Conservation (phyloP, 208 protist species). For the Strigomonas galati region DNA sequence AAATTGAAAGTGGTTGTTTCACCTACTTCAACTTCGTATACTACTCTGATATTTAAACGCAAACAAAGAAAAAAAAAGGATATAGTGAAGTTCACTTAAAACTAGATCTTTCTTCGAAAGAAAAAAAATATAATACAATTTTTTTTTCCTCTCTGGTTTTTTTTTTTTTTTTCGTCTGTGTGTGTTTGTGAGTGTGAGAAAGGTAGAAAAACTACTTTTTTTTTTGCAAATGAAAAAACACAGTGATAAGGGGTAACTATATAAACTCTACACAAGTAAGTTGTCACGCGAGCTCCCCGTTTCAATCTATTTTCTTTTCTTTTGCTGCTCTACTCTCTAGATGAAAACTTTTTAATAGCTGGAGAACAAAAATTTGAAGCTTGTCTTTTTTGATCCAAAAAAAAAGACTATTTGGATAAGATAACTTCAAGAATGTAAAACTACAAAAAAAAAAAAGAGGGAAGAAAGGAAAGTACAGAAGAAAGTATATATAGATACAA, state of each 20-base stretch:
- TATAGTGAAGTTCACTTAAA: neutral
- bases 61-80: slow-evolving; percentile 16
- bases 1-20: neutral
- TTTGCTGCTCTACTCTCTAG: neutral
- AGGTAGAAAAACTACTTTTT: slow-evolving; percentile 3
- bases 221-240: slow-evolving; percentile 11
- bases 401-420: too few species aligned
- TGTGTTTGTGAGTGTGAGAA: slow-evolving; percentile 16
- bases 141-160: slow-evolving; percentile 1
- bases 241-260: neutral
- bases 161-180: slow-evolving; percentile 13
- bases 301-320: slow-evolving; percentile 7
- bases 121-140: neutral
- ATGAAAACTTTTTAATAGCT: neutral
- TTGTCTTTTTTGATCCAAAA: neutral
- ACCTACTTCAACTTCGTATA: slow-evolving; percentile 3
- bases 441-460: neutral
- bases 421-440: neutral
- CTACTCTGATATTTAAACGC: neutral
- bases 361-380: neutral
- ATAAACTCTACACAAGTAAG: slow-evolving; percentile 2
- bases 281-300: neutral
- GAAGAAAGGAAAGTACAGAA: neutral
- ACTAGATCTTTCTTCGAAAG: neutral
- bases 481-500: neutral